Percentiles rank a stretch among this genome's conserved stretches.
Conservation (phyloP, 2,329 filamentous ascomycete species). For the Penicillium brevicompactum region DNA sequence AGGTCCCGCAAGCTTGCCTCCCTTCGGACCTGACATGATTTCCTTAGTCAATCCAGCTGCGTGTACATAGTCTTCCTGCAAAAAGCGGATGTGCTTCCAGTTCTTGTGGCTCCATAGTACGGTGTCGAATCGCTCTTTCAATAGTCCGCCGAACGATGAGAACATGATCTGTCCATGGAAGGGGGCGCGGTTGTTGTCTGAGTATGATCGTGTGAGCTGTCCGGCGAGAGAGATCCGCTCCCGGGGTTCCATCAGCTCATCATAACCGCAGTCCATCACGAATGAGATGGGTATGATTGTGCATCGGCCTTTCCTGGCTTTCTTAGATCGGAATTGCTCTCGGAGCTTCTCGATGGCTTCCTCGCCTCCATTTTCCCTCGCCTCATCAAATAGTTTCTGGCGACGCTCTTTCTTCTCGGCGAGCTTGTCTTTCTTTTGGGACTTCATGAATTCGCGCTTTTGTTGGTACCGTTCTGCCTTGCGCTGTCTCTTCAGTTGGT, state of each 20-base stretch:
- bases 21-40: conserved; percentile 63
- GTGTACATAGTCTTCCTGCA: conserved; percentile 72
- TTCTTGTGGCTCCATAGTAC: conserved; percentile 72
- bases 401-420: conserved; percentile 56
- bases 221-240: conserved; percentile 80
- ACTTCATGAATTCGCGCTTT: conserved; percentile 61
- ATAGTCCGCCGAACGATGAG: conserved; percentile 72
- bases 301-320: conserved; percentile 36
- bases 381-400: conserved; percentile 41
- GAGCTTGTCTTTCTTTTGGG: conserved; percentile 60
- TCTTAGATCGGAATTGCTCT: conserved; percentile 26
- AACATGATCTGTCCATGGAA: conserved; percentile 74
- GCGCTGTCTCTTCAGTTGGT: conserved; percentile 76
- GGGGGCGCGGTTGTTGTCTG: conserved; percentile 73
- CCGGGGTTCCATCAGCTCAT: conserved; percentile 83
- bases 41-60: conserved; percentile 67
- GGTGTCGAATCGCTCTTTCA: conserved; percentile 79
- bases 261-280: conserved; percentile 89
- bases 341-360: conserved; percentile 28
- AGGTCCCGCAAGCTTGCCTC: conserved; percentile 62
- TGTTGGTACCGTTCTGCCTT: conserved; percentile 76
- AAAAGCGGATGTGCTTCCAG: conserved; percentile 79
- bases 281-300: conserved; percentile 74
- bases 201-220: conserved; percentile 86
- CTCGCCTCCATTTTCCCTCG: conserved; percentile 26